phyloP scores from a whole-genome alignment of 1,284 basidiomycete genomes.

The Spongispora temasekensis region DNA sequence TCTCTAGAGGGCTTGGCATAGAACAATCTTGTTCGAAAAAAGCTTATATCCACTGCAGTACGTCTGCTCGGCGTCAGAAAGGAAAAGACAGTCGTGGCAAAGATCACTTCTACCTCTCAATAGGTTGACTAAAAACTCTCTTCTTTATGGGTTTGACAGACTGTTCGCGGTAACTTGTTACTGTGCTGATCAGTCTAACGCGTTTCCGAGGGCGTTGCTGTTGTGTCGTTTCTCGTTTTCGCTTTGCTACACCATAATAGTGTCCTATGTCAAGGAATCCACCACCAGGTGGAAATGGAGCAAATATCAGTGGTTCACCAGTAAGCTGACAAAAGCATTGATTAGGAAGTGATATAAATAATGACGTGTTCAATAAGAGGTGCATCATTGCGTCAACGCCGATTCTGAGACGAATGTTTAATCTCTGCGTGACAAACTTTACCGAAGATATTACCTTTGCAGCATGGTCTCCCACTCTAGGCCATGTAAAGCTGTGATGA shows the following conservation, averaged over 20 bases:
- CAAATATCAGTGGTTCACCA: conserved; percentile 63
- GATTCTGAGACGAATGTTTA: conserved; percentile 46
- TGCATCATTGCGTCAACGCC: conserved; percentile 74
- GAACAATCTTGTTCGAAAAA: conserved; percentile 63
- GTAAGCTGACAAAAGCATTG: conserved; percentile 81
- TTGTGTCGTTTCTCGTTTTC: conserved; percentile 25
- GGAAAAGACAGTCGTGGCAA: conserved; percentile 17
- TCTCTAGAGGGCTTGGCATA: conserved; percentile 62
- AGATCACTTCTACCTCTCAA: conserved; percentile 23
- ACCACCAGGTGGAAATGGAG: conserved; percentile 32
- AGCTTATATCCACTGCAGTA: conserved; percentile 53
- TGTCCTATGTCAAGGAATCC: conserved; percentile 14
- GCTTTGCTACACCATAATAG: conserved; percentile 16
- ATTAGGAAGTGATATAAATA: conserved; percentile 76
- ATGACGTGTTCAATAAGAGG: conserved; percentile 67
- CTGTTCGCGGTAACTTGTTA: conserved; percentile 3
- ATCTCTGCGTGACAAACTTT: neutral
- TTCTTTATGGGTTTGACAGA: conserved; percentile 8
- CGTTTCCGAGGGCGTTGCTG: conserved; percentile 30
- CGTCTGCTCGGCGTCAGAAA: conserved; percentile 37
- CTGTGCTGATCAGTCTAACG: conserved; percentile 12
- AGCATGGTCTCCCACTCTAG: conserved; percentile 70
- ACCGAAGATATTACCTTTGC: conserved; percentile 46
- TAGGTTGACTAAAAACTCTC: conserved; percentile 10
- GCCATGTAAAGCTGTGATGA: conserved; percentile 63